A percentile compares a stretch with the other conserved stretches of the same genome.
Conservation (phyloP, 1,139 yeast genomes). For the Taphrina populina region DNA sequence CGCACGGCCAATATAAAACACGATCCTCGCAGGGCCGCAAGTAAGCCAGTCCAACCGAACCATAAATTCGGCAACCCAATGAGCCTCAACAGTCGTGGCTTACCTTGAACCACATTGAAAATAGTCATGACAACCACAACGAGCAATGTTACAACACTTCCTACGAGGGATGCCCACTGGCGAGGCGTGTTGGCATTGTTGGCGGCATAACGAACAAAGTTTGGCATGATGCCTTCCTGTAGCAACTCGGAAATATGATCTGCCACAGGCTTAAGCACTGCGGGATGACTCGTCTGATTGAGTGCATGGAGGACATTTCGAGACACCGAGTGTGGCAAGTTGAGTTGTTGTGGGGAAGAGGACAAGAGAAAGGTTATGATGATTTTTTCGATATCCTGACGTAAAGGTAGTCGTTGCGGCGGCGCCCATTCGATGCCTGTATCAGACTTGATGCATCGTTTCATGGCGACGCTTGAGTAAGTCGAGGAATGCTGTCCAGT, state of each 20-base stretch:
- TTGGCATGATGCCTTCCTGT: not conserved
- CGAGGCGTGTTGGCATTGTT: slow-evolving; percentile 12
- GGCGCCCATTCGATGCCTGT: too few species aligned
- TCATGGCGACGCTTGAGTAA: too few species aligned
- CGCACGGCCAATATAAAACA: not conserved
- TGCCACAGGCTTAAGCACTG: slow-evolving; percentile 4
- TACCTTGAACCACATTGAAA: slow-evolving; percentile 4
- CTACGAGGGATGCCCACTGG: not conserved
- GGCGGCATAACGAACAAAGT: slow-evolving; percentile 4
- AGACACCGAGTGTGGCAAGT: not conserved
- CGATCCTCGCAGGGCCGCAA: slow-evolving; percentile 5
- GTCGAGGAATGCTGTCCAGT: too few species aligned
- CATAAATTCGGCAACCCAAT: slow-evolving; percentile 1
- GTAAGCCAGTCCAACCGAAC: not conserved
- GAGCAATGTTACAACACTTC: not conserved
- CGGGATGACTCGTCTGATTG: slow-evolving; percentile 7
- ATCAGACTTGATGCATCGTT: too few species aligned
- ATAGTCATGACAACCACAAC: not conserved
- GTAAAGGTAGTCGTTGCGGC: not conserved
- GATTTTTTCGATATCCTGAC: not conserved
- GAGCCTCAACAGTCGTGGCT: slow-evolving; percentile 1
- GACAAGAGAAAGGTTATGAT: not conserved
- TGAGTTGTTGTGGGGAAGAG: not conserved
- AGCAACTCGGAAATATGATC: not conserved
- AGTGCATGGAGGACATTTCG: not conserved